Conservation (phyloP, 139 green algal species). For the Auxenochlorella pyrenoidosa region DNA sequence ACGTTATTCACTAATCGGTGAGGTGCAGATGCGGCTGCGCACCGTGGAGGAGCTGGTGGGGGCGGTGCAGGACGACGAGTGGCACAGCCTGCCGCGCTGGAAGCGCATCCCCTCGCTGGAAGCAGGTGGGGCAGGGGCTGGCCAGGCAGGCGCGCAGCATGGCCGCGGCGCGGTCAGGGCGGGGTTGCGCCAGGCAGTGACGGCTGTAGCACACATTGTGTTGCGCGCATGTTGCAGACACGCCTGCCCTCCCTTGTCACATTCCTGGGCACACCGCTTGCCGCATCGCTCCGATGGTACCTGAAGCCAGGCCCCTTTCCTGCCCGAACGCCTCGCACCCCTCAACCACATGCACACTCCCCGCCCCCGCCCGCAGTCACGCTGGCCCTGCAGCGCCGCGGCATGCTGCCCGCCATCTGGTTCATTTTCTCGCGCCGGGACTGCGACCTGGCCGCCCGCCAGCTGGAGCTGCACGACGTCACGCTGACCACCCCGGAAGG, state of each 20-base stretch:
- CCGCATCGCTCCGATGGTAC: too few species aligned
- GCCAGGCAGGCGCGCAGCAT: background rate
- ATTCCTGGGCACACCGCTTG: too few species aligned
- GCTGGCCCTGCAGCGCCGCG: conserved; percentile 37
- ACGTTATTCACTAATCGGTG: too few species aligned
- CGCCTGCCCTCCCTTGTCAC: too few species aligned
- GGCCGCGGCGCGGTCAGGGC: too few species aligned
- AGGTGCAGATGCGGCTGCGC: conserved; percentile 16
- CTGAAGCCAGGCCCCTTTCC: too few species aligned
- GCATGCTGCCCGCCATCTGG: conserved; percentile 93
- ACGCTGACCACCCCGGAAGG: conserved; percentile 50
- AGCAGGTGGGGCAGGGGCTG: background rate
- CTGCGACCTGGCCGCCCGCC: conserved; percentile 71
- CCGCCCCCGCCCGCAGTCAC: conserved; percentile 34
- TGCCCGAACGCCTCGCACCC: too few species aligned
- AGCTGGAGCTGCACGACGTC: conserved; percentile 36
- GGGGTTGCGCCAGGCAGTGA: too few species aligned
- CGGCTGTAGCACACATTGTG: too few species aligned
- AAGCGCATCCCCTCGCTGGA: conserved; percentile 42
- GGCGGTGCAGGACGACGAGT: conserved; percentile 10
- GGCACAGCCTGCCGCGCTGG: conserved; percentile 40
- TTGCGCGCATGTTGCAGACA: too few species aligned
- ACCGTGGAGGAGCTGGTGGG: conserved; percentile 47
- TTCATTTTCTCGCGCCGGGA: conserved; percentile 89
- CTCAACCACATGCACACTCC: too few species aligned